Conservation (phyloP, 768 basidiomycete species). For the Pilatotrama ljubarskyi region DNA sequence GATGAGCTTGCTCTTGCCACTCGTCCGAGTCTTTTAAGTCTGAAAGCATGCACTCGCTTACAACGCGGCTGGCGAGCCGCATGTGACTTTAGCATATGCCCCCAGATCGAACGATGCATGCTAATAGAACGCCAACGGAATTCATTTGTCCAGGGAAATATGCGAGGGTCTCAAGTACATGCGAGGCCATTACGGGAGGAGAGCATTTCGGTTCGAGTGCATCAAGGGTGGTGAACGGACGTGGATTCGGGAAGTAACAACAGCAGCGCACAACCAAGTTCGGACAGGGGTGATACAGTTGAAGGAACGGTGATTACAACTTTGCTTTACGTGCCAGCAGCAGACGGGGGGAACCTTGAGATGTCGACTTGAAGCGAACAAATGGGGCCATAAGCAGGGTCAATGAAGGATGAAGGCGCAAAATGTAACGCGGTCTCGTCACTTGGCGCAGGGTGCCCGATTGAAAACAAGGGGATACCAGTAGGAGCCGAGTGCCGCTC, state of each 20-base stretch:
- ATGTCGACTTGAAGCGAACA: not conserved
- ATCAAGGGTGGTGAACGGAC: not conserved
- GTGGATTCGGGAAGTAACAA: slow-evolving; percentile 1
- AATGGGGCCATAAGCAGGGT: not conserved
- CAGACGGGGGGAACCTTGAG: not conserved
- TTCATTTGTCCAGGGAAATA: slow-evolving; percentile 8
- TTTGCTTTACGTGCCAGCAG: slow-evolving; percentile 18
- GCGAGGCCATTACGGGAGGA: not conserved
- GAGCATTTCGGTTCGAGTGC: not conserved
- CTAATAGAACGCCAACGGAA: not conserved
- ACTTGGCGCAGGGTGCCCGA: too few species aligned
- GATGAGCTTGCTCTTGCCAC: too few species aligned
- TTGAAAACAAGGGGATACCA: not conserved
- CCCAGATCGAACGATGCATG: too few species aligned
- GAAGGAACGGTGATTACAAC: slow-evolving; percentile 11
- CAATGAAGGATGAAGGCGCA: not conserved
- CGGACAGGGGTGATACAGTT: slow-evolving; percentile 16
- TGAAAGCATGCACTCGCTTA: too few species aligned
- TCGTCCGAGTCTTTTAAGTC: too few species aligned
- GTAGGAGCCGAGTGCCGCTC: not conserved
- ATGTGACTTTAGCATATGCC: too few species aligned
- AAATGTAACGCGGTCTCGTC: not conserved
- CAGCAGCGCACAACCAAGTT: slow-evolving; percentile 17
- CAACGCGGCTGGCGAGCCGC: too few species aligned
- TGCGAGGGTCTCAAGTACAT: not conserved